These are phyloP conservation scores for Ophiostoma sp. DNA, from an alignment of 2,329 filamentous ascomycete species.

Conservation along the genomic window DNA sequence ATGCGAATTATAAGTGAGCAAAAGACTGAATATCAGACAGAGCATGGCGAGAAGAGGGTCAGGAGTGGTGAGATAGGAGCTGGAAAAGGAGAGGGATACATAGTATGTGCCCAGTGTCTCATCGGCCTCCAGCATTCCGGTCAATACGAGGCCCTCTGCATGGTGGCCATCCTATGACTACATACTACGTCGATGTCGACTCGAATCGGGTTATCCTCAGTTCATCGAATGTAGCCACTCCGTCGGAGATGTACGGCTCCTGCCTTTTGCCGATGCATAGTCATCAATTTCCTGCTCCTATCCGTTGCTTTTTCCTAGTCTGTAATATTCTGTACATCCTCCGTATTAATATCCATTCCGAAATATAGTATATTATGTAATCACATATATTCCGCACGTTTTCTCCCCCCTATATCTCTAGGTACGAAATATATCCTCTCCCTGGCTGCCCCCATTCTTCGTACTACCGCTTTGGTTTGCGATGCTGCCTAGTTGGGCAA, in stretches of 20 bases:
- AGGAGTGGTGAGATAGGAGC: not conserved
- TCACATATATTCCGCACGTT: not conserved
- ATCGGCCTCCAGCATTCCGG: slow-evolving; percentile 9
- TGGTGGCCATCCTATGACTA: not conserved
- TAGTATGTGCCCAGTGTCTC: slow-evolving; percentile 8
- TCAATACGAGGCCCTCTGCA: slow-evolving; percentile 1
- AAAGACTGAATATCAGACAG: not conserved
- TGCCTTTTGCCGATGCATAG: not conserved
- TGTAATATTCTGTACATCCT: no score
- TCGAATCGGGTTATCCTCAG: not conserved
- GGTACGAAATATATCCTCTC: not conserved
- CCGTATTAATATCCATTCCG: not conserved
- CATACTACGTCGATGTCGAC: not conserved
- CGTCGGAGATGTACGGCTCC: not conserved
- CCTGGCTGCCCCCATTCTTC: not conserved
- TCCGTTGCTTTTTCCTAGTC: not conserved
- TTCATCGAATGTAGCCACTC: not conserved
- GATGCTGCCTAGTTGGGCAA: slow-evolving; percentile 6
- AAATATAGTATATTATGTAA: not conserved
- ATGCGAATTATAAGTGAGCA: not conserved
- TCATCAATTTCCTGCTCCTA: not conserved
- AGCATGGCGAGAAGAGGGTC: not conserved
- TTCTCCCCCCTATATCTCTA: not conserved
- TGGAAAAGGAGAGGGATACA: not conserved
- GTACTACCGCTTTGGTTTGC: not conserved